Percentiles rank a stretch among this genome's conserved stretches.
phyloP scores from a whole-genome alignment of 2,329 filamentous ascomycete species.

The Xenoacremonium recifei region DNA sequence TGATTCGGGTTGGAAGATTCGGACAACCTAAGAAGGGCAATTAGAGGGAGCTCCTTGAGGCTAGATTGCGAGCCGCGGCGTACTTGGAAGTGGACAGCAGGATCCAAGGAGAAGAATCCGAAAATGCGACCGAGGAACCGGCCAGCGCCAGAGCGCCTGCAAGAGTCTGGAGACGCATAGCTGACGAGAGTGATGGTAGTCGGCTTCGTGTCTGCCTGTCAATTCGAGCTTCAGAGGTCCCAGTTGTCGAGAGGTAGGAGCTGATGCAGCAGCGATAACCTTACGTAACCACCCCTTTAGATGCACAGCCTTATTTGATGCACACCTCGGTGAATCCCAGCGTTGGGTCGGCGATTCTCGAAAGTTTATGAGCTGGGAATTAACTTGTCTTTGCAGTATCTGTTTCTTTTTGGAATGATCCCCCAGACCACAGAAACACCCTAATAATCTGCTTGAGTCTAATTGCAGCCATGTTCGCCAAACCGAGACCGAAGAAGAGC shows the following conservation, averaged over 20 bases:
- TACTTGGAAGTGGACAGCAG: slow-evolving; percentile 84
- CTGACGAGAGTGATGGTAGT: slow-evolving; percentile 23
- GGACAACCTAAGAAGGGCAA: slow-evolving; percentile 30
- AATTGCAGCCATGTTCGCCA: slow-evolving; percentile 48
- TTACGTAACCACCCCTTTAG: slow-evolving; percentile 28
- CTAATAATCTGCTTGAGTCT: no score
- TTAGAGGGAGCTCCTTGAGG: slow-evolving; percentile 22
- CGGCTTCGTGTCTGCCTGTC: slow-evolving; percentile 24
- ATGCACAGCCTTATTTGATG: slow-evolving; percentile 18
- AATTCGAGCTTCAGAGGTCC: slow-evolving; percentile 23
- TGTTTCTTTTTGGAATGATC: no score
- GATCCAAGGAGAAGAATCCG: slow-evolving; percentile 85
- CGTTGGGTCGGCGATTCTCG: no score
- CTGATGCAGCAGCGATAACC: slow-evolving; percentile 20
- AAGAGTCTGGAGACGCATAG: slow-evolving; percentile 56
- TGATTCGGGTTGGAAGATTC: slow-evolving; percentile 35
- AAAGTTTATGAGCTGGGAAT: slow-evolving; percentile 24
- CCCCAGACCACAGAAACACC: no score
- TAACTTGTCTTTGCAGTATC: no score
- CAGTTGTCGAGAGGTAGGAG: slow-evolving; percentile 15
- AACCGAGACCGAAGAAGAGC: slow-evolving; percentile 58
- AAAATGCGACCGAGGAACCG: slow-evolving; percentile 68
- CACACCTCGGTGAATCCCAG: slow-evolving; percentile 25
- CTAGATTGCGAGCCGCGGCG: slow-evolving; percentile 30
- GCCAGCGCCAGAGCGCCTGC: slow-evolving; percentile 53